phyloP scores from a whole-genome alignment of 129 eudicot species.

The Daucus carota region DNA sequence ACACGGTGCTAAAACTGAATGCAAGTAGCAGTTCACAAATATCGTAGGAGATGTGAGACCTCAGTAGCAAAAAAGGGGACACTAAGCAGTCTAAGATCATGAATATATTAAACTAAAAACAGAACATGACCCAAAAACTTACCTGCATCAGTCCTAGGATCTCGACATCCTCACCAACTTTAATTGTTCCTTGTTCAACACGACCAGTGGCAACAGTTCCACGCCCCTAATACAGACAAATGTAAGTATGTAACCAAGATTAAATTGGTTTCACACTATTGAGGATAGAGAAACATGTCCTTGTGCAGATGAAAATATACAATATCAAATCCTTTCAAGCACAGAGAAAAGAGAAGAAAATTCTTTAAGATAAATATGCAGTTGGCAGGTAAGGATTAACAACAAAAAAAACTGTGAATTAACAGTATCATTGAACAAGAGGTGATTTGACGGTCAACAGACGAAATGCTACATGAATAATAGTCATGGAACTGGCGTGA shows the following conservation, averaged over 20 bases:
- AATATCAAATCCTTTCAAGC: not conserved
- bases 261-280: not conserved
- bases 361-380: not conserved
- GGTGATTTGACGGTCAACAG: not conserved
- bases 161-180: conserved; percentile 93
- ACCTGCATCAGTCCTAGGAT: conserved; percentile 85
- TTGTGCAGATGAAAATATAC: not conserved
- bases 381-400: not conserved
- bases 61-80: not conserved
- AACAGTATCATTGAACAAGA: not conserved
- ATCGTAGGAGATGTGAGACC: no score
- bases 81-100: not conserved
- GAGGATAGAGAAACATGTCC: not conserved
- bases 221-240: conserved; percentile 52
- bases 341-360: not conserved
- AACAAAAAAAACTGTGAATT: not conserved
- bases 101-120: conserved; percentile 8
- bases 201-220: conserved; percentile 99
- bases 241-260: not conserved
- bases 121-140: not conserved
- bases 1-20: no score
- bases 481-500: not conserved
- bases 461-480: not conserved
- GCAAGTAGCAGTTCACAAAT: no score
- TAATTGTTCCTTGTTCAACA: conserved; percentile 86